These are phyloP conservation scores for Sequoiadendron giganteum DNA, from an alignment of 75 land plant species.

Conservation along the genomic window DNA sequence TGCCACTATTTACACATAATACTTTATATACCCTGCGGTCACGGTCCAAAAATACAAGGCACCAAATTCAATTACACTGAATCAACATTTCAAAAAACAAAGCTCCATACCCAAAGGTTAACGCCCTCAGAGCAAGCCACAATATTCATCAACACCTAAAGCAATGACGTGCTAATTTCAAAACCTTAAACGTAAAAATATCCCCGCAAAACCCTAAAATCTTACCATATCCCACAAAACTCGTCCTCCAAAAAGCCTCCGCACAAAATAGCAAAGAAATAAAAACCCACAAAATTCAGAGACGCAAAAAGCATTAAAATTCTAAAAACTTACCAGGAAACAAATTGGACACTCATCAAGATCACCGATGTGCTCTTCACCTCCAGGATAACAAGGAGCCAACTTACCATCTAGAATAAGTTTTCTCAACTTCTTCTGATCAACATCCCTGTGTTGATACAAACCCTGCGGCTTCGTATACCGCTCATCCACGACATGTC, in stretches of 20 bases:
- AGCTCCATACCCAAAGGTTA: background rate
- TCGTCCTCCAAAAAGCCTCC: background rate
- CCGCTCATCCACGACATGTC: slow-evolving; percentile 75
- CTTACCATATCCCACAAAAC: background rate
- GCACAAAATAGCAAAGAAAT: background rate
- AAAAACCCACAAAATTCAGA: background rate
- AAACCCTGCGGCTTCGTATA: slow-evolving; percentile 82
- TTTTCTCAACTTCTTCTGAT: slow-evolving; percentile 80
- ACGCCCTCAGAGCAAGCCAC: background rate
- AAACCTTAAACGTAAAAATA: background rate
- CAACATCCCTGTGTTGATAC: slow-evolving; percentile 76
- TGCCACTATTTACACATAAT: background rate
- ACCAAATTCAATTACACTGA: background rate
- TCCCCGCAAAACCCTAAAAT: background rate
- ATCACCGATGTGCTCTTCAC: slow-evolving; percentile 60
- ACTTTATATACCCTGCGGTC: background rate
- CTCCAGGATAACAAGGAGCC: slow-evolving; percentile 90
- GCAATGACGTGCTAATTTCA: background rate
- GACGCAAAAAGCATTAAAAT: background rate
- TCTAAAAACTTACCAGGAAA: slow-evolving; percentile 60
- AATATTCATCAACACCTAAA: background rate
- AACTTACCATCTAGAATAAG: slow-evolving; percentile 85
- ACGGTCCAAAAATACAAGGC: background rate
- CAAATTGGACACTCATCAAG: slow-evolving; percentile 98
- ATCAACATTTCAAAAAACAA: background rate